Percentiles rank a stretch among this genome's conserved stretches.
Conservation (phyloP, 768 basidiomycete genomes). For the Leccinum variicolor region DNA sequence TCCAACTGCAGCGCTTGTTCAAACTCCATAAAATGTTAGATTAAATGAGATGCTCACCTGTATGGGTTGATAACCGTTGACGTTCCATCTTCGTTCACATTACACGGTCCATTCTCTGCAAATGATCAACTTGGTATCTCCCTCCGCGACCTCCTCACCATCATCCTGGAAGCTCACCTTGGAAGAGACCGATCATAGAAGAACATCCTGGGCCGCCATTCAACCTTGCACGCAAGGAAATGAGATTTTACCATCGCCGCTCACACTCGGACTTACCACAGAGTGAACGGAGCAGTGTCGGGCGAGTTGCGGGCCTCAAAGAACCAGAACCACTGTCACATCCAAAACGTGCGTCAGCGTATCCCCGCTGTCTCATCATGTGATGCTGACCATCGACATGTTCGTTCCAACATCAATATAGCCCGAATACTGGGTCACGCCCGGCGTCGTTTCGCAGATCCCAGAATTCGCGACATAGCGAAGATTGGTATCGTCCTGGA, state of each 20-base stretch:
- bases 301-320: constrained; percentile 61
- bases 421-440: constrained; percentile 57
- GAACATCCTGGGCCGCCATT: constrained; percentile 64
- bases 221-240: constrained; percentile 34
- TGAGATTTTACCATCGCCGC: background rate
- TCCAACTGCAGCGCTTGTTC: constrained; percentile 48
- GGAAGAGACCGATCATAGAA: constrained; percentile 64
- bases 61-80: constrained; percentile 57
- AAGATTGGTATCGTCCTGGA: constrained; percentile 29
- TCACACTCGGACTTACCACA: constrained; percentile 43
- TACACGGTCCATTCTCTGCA: constrained; percentile 62
- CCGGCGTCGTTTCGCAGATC: constrained; percentile 63
- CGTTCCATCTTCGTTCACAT: constrained; percentile 50
- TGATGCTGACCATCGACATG: constrained; percentile 51
- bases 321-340: constrained; percentile 67
- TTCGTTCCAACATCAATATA: constrained; percentile 56
- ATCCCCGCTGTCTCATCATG: background rate
- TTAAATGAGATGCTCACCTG: constrained; percentile 36
- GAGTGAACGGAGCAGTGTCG: constrained; percentile 61
- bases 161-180: constrained; percentile 36
- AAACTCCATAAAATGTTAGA: background rate
- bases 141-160: background rate
- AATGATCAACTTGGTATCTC: background rate
- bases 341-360: background rate
- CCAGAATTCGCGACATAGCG: constrained; percentile 57